Evolutionary conservation across 1,284 basidiomycete species (phyloP).

Genomic region (Veloporphyrellus conicus): DNA sequence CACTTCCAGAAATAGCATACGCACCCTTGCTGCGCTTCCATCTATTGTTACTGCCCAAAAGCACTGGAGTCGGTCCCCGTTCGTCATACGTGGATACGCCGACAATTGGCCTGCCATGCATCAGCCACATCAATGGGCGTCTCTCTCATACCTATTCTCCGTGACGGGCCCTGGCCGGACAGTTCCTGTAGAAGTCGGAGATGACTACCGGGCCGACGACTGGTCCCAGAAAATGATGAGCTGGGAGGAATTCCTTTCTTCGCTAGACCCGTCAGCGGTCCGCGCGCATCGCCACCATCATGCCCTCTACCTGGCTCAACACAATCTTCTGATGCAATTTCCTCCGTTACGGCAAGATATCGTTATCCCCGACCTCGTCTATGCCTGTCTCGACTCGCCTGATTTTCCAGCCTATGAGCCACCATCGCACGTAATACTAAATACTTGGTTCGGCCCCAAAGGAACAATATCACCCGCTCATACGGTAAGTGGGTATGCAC

Average conservation of each 20-base stretch:
- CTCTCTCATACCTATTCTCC: slow-evolving; percentile 60
- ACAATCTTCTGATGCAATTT: slow-evolving; percentile 83
- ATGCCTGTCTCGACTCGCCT: slow-evolving; percentile 54
- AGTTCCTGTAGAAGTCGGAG: slow-evolving; percentile 88
- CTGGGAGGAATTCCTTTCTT: slow-evolving; percentile 72
- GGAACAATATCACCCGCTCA: slow-evolving; percentile 84
- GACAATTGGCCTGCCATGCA: slow-evolving; percentile 67
- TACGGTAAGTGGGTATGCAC: slow-evolving; percentile 57
- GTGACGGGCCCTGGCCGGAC: slow-evolving; percentile 74
- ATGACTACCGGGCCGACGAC: slow-evolving; percentile 73
- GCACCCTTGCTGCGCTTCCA: slow-evolving; percentile 42
- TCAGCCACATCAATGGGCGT: slow-evolving; percentile 62
- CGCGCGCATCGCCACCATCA: slow-evolving; percentile 22
- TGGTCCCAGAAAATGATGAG: slow-evolving; percentile 82
- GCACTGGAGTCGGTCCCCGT: slow-evolving; percentile 50
- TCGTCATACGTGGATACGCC: slow-evolving; percentile 66
- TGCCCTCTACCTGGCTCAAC: slow-evolving; percentile 85
- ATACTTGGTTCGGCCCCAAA: slow-evolving; percentile 85
- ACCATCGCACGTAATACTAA: slow-evolving; percentile 72
- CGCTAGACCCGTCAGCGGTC: slow-evolving; percentile 43
- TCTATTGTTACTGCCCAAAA: slow-evolving; percentile 54
- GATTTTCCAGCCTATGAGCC: slow-evolving; percentile 53
- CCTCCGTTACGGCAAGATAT: slow-evolving; percentile 75
- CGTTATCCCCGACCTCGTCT: slow-evolving; percentile 82
- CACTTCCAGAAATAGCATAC: slow-evolving; percentile 34